Percentiles rank a stretch among this genome's conserved stretches.
These are phyloP conservation scores for Eremochloa ophiuroides DNA, from an alignment of 176 grass and related monocot species.

Conservation along the genomic window DNA sequence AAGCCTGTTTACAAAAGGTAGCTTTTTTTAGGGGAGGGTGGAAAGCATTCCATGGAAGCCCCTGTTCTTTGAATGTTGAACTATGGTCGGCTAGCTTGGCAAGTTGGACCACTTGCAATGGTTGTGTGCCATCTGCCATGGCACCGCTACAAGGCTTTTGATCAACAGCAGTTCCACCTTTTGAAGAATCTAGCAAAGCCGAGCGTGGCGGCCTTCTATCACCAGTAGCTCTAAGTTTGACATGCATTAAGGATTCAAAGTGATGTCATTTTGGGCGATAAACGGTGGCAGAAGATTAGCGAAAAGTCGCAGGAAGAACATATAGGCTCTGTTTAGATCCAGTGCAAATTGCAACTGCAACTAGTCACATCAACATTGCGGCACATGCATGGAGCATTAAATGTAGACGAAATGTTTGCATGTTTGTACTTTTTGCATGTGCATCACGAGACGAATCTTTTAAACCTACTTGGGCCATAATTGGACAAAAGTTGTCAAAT, in stretches of 20 bases:
- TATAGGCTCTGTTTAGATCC: too few relatives aligned
- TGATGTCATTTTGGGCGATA: conserved; percentile 24
- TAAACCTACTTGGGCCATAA: too few relatives aligned
- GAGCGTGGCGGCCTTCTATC: neutral
- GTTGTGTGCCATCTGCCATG: too few relatives aligned
- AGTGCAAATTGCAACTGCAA: too few relatives aligned
- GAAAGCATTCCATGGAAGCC: neutral
- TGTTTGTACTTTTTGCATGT: too few relatives aligned
- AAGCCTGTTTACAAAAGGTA: neutral
- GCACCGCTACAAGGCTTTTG: neutral
- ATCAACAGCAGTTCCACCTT: neutral
- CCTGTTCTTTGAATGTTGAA: neutral
- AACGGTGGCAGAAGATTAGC: neutral
- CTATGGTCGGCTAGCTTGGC: neutral
- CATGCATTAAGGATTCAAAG: conserved; percentile 1
- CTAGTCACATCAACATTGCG: too few relatives aligned
- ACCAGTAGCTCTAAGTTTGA: conserved; percentile 4
- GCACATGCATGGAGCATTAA: too few relatives aligned
- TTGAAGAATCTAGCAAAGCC: neutral
- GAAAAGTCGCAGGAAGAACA: neutral
- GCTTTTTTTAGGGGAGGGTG: neutral
- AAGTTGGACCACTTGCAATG: too few relatives aligned
- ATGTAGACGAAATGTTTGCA: too few relatives aligned
- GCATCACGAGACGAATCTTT: too few relatives aligned
- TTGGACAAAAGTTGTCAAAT: too few relatives aligned